Conservation (phyloP, 306 rosid species). For the Hippophae gyantsensis region DNA sequence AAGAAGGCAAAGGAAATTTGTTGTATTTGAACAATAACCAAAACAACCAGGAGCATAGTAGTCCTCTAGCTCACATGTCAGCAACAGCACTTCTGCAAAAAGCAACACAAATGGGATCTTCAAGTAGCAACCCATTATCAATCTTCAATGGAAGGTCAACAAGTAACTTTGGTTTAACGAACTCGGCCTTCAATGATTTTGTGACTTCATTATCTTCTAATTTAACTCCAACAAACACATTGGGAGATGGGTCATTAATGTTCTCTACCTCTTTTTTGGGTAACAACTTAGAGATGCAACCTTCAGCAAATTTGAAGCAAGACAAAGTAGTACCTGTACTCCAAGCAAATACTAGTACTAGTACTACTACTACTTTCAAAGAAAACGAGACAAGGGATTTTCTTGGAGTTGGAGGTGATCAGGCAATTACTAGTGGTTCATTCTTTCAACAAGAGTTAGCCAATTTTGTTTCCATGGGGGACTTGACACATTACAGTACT, state of each 20-base stretch:
- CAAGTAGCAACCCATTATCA: conserved; percentile 25
- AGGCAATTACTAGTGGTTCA: conserved; percentile 14
- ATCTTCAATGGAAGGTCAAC: conserved; percentile 12
- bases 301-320: conserved; percentile 4
- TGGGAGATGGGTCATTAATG: no score
- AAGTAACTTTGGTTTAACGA: conserved; percentile 23
- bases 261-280: no score
- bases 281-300: no score
- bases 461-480: conserved; percentile 44
- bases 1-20: conserved; percentile 36
- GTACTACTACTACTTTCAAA: not conserved
- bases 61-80: conserved; percentile 42
- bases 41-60: conserved; percentile 21
- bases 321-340: not conserved
- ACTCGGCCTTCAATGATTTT: conserved; percentile 7
- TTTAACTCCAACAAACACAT: conserved; percentile 10
- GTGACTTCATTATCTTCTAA: conserved; percentile 1
- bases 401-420: conserved; percentile 59
- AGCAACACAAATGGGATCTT: conserved; percentile 55
- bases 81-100: conserved; percentile 57
- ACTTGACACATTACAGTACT: conserved; percentile 27
- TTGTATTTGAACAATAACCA: conserved; percentile 21
- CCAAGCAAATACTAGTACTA: not conserved
- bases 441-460: conserved; percentile 49
- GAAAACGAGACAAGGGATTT: conserved; percentile 60